Evolutionary conservation across 768 basidiomycete genomes (phyloP).

Genomic region (Boletus rubescentipes): DNA sequence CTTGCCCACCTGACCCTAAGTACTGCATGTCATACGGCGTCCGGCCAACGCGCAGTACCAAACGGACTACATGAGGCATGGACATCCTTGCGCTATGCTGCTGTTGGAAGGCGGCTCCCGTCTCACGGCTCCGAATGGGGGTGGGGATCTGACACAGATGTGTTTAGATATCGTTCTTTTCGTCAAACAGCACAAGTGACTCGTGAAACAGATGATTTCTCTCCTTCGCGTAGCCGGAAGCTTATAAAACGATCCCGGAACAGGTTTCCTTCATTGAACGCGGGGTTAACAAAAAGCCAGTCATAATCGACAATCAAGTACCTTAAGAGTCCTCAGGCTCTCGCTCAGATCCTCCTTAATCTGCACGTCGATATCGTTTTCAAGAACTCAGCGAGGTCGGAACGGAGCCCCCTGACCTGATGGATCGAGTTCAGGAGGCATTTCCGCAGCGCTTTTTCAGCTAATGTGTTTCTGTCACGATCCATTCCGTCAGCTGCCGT

Average conservation of each 20-base stretch:
- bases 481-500: neutral
- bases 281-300: neutral
- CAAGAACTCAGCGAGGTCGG: slow-evolving; percentile 55
- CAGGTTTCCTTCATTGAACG: slow-evolving; percentile 65
- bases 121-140: too few species aligned
- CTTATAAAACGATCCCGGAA: slow-evolving; percentile 79
- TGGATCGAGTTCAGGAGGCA: slow-evolving; percentile 59
- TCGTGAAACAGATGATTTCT: too few species aligned
- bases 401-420: slow-evolving; percentile 52
- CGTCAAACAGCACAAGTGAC: too few species aligned
- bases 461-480: slow-evolving; percentile 66
- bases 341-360: slow-evolving; percentile 89
- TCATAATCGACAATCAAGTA: slow-evolving; percentile 31
- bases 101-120: too few species aligned
- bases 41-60: too few species aligned
- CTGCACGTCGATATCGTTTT: slow-evolving; percentile 75
- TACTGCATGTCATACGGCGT: too few species aligned
- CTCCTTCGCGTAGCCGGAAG: slow-evolving; percentile 72
- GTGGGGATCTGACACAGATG: too few species aligned
- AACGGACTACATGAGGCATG: too few species aligned
- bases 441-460: slow-evolving; percentile 59
- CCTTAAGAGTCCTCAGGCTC: slow-evolving; percentile 81
- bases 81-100: too few species aligned
- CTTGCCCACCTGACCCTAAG: too few species aligned
- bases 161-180: too few species aligned